Conservation (phyloP, 2,329 filamentous ascomycete species). For the Hypoxylon sp. region DNA sequence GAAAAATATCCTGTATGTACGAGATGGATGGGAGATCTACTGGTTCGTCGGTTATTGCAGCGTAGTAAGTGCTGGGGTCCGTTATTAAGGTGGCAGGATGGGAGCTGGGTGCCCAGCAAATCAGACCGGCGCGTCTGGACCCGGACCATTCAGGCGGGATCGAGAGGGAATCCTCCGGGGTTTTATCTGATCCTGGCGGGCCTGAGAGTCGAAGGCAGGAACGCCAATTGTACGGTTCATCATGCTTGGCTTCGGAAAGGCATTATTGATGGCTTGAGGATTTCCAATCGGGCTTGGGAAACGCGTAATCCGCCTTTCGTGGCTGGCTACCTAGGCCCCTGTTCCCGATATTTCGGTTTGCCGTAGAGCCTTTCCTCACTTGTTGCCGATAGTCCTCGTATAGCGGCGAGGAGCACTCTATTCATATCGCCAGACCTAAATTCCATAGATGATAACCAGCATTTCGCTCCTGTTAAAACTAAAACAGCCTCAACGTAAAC, state of each 20-base stretch:
- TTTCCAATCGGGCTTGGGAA: not conserved
- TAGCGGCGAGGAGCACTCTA: not conserved
- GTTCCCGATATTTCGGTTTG: slow-evolving; percentile 15
- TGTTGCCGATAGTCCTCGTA: slow-evolving; percentile 2
- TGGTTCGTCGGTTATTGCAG: slow-evolving; percentile 3
- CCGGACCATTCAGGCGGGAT: slow-evolving; percentile 31
- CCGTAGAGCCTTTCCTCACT: not conserved
- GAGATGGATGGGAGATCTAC: slow-evolving; percentile 5
- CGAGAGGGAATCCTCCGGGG: slow-evolving; percentile 3
- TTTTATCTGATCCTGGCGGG: not conserved
- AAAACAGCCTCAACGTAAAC: not conserved
- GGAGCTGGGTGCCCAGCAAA: slow-evolving; percentile 11
- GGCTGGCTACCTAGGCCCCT: not conserved
- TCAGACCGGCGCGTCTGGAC: slow-evolving; percentile 13
- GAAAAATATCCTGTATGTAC: slow-evolving; percentile 3
- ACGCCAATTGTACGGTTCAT: not conserved
- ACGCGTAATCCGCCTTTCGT: not conserved
- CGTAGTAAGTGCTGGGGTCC: not conserved
- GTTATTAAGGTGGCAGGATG: slow-evolving; percentile 18
- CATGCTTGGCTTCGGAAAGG: not conserved
- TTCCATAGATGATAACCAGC: slow-evolving; percentile 3
- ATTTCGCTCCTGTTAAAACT: not conserved
- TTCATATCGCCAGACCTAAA: not conserved
- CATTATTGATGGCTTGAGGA: not conserved
- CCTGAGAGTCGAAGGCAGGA: not conserved